A percentile compares a stretch with the other conserved stretches of the same genome.
These are phyloP conservation scores for Melocanna baccifera DNA, from an alignment of 176 grass and related monocot genomes.

Conservation along the genomic window DNA sequence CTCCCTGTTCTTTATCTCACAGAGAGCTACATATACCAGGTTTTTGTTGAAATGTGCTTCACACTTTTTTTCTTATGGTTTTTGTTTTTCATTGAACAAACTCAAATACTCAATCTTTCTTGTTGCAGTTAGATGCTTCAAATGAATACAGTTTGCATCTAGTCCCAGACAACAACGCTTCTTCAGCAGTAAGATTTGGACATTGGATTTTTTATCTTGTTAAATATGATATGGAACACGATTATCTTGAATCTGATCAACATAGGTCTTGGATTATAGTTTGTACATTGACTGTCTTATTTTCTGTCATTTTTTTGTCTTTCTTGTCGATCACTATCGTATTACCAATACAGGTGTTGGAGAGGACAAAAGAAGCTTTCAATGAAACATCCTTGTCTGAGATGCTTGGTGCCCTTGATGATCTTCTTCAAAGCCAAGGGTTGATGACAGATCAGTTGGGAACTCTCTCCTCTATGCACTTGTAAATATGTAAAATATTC, in stretches of 20 bases:
- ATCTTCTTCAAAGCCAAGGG: conserved; percentile 57
- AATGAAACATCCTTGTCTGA: conserved; percentile 41
- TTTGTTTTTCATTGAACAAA: conserved; percentile 19
- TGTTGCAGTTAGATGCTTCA: conserved; percentile 74
- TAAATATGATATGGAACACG: conserved; percentile 8
- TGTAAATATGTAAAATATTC: conserved; percentile 18
- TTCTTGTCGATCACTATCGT: conserved; percentile 4
- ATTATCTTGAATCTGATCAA: conserved; percentile 17
- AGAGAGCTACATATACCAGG: conserved; percentile 99
- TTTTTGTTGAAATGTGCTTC: conserved; percentile 25
- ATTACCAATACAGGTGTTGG: conserved; percentile 26
- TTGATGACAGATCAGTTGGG: conserved; percentile 62
- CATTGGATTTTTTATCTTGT: conserved; percentile 22
- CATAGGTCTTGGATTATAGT: not conserved
- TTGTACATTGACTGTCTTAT: conserved; percentile 12
- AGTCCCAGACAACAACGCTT: conserved; percentile 16
- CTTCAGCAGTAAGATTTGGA: conserved; percentile 35
- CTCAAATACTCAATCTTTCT: conserved; percentile 29
- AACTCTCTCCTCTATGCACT: conserved; percentile 23
- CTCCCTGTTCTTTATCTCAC: conserved; percentile 88
- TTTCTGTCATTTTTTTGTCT: not conserved
- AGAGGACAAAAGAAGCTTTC: conserved; percentile 23
- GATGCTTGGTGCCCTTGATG: conserved; percentile 51
- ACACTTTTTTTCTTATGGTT: not conserved
- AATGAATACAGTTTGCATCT: conserved; percentile 71